Conservation (phyloP, 1,284 basidiomycete species). For the Apiotrichum brassicae region DNA sequence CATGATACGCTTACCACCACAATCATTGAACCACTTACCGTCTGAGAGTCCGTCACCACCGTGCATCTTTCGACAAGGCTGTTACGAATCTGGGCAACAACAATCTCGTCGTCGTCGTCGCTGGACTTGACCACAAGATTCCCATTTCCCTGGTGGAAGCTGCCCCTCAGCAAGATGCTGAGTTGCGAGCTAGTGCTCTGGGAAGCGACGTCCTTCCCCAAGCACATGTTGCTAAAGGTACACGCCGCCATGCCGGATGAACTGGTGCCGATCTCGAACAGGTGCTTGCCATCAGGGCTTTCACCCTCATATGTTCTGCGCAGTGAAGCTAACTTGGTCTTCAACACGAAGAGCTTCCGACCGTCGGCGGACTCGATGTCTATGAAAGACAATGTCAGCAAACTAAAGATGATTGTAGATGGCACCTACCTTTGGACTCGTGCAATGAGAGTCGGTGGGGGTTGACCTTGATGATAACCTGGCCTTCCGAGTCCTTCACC, state of each 20-base stretch:
- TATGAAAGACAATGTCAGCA: background rate
- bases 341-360: slow-evolving; percentile 30
- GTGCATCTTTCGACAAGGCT: slow-evolving; percentile 31
- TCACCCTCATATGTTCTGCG: slow-evolving; percentile 30
- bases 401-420: too few species aligned
- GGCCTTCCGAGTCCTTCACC: slow-evolving; percentile 39
- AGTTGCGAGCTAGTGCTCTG: background rate
- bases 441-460: slow-evolving; percentile 33
- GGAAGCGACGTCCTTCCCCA: background rate
- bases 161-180: slow-evolving; percentile 21
- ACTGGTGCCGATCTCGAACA: slow-evolving; percentile 22
- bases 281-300: slow-evolving; percentile 24
- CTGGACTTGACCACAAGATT: slow-evolving; percentile 31
- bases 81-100: slow-evolving; percentile 40
- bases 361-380: slow-evolving; percentile 12
- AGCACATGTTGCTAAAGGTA: slow-evolving; percentile 20
- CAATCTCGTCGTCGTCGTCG: slow-evolving; percentile 16
- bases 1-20: too few species aligned
- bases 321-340: slow-evolving; percentile 34
- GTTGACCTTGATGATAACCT: slow-evolving; percentile 29
- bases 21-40: slow-evolving; percentile 28
- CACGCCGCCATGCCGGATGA: background rate
- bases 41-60: slow-evolving; percentile 36
- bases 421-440: slow-evolving; percentile 16
- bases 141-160: slow-evolving; percentile 38